These are phyloP conservation scores for Juglanconis sp. DNA, from an alignment of 2,329 filamentous ascomycete genomes.

Conservation along the genomic window DNA sequence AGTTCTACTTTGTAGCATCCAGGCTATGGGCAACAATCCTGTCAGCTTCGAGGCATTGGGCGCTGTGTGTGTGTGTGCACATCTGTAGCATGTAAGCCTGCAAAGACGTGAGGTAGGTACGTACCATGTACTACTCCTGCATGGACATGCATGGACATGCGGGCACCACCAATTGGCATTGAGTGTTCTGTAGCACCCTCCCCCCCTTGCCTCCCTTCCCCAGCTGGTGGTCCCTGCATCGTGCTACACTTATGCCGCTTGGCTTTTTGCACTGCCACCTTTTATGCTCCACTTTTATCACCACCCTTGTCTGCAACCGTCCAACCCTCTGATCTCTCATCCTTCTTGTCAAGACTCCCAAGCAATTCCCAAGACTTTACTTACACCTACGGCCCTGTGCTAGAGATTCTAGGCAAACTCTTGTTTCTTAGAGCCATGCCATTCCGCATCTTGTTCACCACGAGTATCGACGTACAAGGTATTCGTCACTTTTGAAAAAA, in stretches of 20 bases:
- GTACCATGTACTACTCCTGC: too few species aligned
- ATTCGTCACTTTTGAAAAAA: background rate
- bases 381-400: background rate
- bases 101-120: too few species aligned
- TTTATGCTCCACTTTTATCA: background rate
- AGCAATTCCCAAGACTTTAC: background rate
- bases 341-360: background rate
- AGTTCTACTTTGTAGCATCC: too few species aligned
- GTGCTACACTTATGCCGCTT: background rate
- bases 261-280: background rate
- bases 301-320: background rate
- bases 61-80: too few species aligned
- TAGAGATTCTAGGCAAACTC: slow-evolving; percentile 2
- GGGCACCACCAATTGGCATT: background rate
- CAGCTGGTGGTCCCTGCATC: background rate
- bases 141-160: too few species aligned
- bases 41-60: too few species aligned
- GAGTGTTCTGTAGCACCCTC: background rate
- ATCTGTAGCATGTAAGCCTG: too few species aligned
- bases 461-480: slow-evolving; percentile 2
- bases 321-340: background rate
- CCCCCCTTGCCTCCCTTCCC: too few species aligned
- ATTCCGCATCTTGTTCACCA: background rate
- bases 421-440: slow-evolving; percentile 10
- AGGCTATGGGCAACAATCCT: too few species aligned